Conservation (phyloP, 2,329 filamentous ascomycete genomes). For the Zasmidium cellare region DNA sequence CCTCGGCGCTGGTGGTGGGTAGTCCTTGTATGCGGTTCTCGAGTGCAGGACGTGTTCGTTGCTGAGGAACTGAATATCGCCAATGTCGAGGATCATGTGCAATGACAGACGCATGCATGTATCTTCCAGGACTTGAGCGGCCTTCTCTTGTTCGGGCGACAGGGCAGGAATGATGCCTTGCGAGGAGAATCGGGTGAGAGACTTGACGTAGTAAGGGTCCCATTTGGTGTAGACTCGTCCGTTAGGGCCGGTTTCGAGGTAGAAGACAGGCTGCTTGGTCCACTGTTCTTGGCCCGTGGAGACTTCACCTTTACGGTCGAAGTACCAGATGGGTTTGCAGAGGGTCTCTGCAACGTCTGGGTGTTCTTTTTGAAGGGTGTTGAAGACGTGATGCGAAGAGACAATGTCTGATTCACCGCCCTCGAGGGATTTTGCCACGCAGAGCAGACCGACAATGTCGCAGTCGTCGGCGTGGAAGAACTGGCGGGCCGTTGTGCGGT, state of each 20-base stretch:
- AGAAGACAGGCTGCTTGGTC: conserved; percentile 58
- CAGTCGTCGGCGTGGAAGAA: conserved; percentile 84
- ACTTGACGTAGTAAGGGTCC: conserved; percentile 86
- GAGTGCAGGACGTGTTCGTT: conserved; percentile 82
- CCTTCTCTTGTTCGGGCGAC: conserved; percentile 67
- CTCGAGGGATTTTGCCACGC: conserved; percentile 73
- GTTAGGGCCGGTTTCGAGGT: conserved; percentile 65
- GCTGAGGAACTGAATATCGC: conserved; percentile 83
- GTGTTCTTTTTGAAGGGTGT: conserved; percentile 70
- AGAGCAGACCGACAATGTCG: conserved; percentile 81
- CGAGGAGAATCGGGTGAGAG: conserved; percentile 72
- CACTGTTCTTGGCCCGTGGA: conserved; percentile 66
- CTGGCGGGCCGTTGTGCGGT: conserved; percentile 81
- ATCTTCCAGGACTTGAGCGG: conserved; percentile 69
- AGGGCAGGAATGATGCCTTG: conserved; percentile 71
- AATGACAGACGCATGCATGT: conserved; percentile 72
- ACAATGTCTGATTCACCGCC: conserved; percentile 84
- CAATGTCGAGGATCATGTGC: conserved; percentile 83
- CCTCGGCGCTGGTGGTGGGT: conserved; percentile 66
- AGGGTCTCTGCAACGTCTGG: conserved; percentile 77
- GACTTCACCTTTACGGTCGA: conserved; percentile 85
- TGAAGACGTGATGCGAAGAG: conserved; percentile 78
- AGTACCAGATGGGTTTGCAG: conserved; percentile 82
- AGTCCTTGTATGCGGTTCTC: conserved; percentile 75
- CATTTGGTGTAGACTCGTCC: conserved; percentile 83